Evolutionary conservation across 345 rosid species (phyloP).

Genomic region (Citrus sp.): DNA sequence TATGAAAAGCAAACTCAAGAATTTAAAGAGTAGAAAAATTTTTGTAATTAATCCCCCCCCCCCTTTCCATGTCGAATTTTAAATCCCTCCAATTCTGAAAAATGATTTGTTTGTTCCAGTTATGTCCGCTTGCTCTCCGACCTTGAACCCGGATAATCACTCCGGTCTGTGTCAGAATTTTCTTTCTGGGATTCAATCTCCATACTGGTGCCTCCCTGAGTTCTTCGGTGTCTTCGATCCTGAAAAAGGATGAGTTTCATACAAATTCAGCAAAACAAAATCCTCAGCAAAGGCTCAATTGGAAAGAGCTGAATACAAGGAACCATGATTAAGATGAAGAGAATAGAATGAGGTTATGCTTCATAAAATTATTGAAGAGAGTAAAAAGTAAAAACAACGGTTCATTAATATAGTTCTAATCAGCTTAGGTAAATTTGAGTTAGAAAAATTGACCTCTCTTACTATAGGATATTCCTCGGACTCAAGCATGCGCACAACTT

Average conservation of each 20-base stretch:
- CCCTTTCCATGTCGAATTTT: not conserved
- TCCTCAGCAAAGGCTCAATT: not conserved
- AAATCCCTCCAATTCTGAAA: not conserved
- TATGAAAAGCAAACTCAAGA: slow-evolving; percentile 14
- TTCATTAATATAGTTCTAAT: too few species aligned
- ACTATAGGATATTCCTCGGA: slow-evolving; percentile 95
- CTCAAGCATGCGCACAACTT: slow-evolving; percentile 99
- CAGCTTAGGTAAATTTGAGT: not conserved
- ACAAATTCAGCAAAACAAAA: not conserved
- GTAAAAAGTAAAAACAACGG: not conserved
- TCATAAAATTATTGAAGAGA: not conserved
- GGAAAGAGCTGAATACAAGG: not conserved
- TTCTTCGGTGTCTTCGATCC: slow-evolving; percentile 80
- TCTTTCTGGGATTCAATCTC: slow-evolving; percentile 73
- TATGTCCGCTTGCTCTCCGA: slow-evolving; percentile 50
- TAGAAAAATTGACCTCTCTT: slow-evolving; percentile 61
- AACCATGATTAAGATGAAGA: not conserved
- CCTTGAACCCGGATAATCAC: slow-evolving; percentile 61
- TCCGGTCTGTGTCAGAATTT: slow-evolving; percentile 66
- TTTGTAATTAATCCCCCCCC: not conserved
- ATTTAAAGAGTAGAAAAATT: slow-evolving; percentile 7
- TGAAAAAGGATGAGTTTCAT: slow-evolving; percentile 22
- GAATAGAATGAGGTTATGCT: not conserved
- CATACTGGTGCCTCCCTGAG: slow-evolving; percentile 57
- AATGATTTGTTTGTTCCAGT: not conserved